Percentiles rank a stretch among this genome's conserved stretches.
These are phyloP conservation scores for Cladorrhinum sp. DNA, from an alignment of 2,329 filamentous ascomycete species.

Conservation along the genomic window DNA sequence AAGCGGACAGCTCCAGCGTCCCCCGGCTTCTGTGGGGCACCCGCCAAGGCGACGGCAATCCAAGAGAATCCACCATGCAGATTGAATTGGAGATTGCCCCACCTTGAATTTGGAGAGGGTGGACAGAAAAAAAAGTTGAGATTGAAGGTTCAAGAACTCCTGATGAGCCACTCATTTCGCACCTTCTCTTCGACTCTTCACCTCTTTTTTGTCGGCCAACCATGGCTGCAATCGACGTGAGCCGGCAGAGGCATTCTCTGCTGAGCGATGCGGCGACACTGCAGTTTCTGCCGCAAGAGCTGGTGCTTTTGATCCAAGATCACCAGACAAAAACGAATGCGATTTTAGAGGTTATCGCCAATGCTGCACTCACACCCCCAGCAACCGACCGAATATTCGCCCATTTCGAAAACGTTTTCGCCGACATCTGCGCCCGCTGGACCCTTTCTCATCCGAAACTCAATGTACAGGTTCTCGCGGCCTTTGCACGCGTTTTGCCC, in stretches of 20 bases:
- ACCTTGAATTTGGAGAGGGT: slow-evolving; percentile 19
- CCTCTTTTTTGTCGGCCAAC: slow-evolving; percentile 27
- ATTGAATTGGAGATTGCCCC: slow-evolving; percentile 15
- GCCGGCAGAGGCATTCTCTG: slow-evolving; percentile 53
- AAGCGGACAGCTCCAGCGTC: background rate
- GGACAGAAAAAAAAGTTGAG: slow-evolving; percentile 37
- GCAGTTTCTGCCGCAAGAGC: slow-evolving; percentile 64
- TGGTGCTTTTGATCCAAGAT: slow-evolving; percentile 64
- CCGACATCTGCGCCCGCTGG: slow-evolving; percentile 83
- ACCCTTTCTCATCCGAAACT: slow-evolving; percentile 46
- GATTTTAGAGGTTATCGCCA: slow-evolving; percentile 69
- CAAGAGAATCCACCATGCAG: slow-evolving; percentile 7
- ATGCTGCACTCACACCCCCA: slow-evolving; percentile 61
- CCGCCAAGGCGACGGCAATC: background rate
- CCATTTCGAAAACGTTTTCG: slow-evolving; percentile 71
- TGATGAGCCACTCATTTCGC: slow-evolving; percentile 10
- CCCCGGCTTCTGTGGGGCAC: background rate
- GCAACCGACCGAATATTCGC: slow-evolving; percentile 72
- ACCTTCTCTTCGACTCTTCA: slow-evolving; percentile 9
- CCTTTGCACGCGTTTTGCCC: slow-evolving; percentile 76
- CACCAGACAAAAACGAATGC: slow-evolving; percentile 59
- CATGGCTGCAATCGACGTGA: slow-evolving; percentile 58
- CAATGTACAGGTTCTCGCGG: slow-evolving; percentile 55
- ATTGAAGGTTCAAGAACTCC: slow-evolving; percentile 10
- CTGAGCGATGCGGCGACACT: slow-evolving; percentile 53